Evolutionary conservation across 768 basidiomycete species (phyloP), one percentile per base, ranked within the genome.

Genomic region (Russula compacta): DNA sequence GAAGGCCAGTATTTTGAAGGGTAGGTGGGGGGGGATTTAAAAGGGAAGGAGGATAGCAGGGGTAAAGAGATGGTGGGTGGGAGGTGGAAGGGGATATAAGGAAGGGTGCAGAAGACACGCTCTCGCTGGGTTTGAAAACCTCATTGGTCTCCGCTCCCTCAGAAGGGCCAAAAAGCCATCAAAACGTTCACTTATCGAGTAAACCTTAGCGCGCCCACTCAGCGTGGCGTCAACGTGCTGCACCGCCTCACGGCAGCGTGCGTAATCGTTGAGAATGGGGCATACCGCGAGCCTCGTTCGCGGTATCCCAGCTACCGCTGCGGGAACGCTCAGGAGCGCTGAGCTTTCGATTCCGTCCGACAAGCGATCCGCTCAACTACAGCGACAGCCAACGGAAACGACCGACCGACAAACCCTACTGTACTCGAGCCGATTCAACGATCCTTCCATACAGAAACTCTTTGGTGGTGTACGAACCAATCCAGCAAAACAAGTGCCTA

Each of bases 221-320:
- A 58, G 61, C 56, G 61, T 63, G 61, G 51, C 15, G 10, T 24
- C 61, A 58, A 58, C 61, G 56, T 63, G 56, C 21, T 61, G 44
- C 56, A 61, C 52, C 14, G 61, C 61, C 56, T 49, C 44, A 2
- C 46, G 39, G 24, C 29, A 14, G 38, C 39, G 12, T 38, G 42
- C 35, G 42, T 43, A 24, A n/a, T 9, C 24, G 33, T 40, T 32
- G n/a, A 6, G 10, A 21, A n/a, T 43, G 9, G 32, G 4, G 17
- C 21, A 0, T 8, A 24, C 19, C 47, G 40, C 35, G 48, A 43
- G 24, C 60, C 6, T 48, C 59, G 10, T n/a, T 49, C 38, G n/a
- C 15, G 33, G 52, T 12, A 55, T 33, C 53, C 36, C 47, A 11
- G 35, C 49, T 35, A 38, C 59, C 53, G 48, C 24, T 44, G 48